Conservation (phyloP, 2,329 filamentous ascomycete genomes). For the Fusarium torreyae region DNA sequence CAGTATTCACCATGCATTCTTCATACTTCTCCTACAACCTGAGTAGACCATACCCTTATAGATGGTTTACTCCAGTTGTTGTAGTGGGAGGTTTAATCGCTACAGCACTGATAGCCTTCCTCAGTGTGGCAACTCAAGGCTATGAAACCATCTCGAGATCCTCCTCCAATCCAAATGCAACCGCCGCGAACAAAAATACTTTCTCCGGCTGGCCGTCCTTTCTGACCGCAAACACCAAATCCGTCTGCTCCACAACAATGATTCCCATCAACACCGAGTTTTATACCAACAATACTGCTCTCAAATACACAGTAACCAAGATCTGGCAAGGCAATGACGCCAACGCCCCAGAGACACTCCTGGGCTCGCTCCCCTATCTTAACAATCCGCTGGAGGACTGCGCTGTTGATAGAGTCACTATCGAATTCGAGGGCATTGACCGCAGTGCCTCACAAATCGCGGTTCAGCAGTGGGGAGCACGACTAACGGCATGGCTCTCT, state of each 20-base stretch:
- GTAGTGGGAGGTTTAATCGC: background rate
- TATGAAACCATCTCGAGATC: background rate
- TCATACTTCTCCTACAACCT: slow-evolving; percentile 7
- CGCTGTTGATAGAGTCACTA: background rate
- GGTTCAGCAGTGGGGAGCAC: slow-evolving; percentile 1
- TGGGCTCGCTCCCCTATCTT: background rate
- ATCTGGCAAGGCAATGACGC: background rate
- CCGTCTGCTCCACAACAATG: background rate
- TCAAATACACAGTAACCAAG: slow-evolving; percentile 1
- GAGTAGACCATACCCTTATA: background rate
- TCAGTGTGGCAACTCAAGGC: slow-evolving; percentile 5
- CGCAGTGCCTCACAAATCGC: background rate
- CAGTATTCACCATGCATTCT: background rate
- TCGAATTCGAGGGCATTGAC: slow-evolving; percentile 4
- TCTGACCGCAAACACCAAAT: slow-evolving; percentile 2
- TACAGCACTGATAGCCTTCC: background rate
- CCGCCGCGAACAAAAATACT: background rate
- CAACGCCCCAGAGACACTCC: background rate
- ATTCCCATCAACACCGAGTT: background rate
- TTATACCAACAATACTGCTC: background rate
- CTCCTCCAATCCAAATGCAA: background rate
- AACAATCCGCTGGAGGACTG: background rate
- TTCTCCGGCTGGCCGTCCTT: slow-evolving; percentile 12
- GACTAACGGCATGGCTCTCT: background rate
- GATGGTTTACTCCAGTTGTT: background rate